Evolutionary conservation across 2,329 filamentous ascomycete species (phyloP), one percentile per base, ranked within the genome.

Genomic region (Acephala macrosclerotiorum): DNA sequence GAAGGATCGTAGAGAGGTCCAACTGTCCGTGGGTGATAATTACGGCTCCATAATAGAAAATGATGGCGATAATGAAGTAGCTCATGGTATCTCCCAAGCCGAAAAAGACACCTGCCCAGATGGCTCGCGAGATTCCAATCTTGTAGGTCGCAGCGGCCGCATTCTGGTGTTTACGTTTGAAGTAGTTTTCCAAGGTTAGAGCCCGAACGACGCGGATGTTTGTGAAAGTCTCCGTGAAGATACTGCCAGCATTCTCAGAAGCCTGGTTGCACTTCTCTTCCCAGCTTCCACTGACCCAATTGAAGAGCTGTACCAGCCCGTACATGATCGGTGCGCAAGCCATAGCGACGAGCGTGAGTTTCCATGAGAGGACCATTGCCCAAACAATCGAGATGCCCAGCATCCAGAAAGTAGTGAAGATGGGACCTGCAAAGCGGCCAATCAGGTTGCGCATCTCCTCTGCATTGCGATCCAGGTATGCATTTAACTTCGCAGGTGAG

Each of bases 381-480:
- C 94, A 97, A 1, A 85, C 73, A 7, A 96, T 73, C 0, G 92
- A 89, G n/a, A 91, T 85, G 0, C 80, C 64, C 20, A 92, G 83
- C 84, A 97, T 94, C 60, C 87, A 78, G 0, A 82, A 75, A 3
- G 91, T 89, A 11, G 90, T 86, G 16, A 94, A 82, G 0, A 91
- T 77, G 61, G 91, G 87, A 1, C 91, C 90, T 0, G 90, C 83
- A 73, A 97, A 97, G 1, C 91, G 87, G 1, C 92, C 91, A 0
- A 97, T 83, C 0, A 98, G 80, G 71, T 92, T 94, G 9, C 92
- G 87, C 87, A 96, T 94, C 75, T 97, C 93, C 75, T 98, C 94
- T 0, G 91, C 91, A 72, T 93, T 92, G 18, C 91, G 86, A 73
- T 97, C 93, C 0, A 98, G 84, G 53, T 86, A 90, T 66, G 92